phyloP scores from a whole-genome alignment of 1,284 basidiomycete species.

The Ganoderma sinense region DNA sequence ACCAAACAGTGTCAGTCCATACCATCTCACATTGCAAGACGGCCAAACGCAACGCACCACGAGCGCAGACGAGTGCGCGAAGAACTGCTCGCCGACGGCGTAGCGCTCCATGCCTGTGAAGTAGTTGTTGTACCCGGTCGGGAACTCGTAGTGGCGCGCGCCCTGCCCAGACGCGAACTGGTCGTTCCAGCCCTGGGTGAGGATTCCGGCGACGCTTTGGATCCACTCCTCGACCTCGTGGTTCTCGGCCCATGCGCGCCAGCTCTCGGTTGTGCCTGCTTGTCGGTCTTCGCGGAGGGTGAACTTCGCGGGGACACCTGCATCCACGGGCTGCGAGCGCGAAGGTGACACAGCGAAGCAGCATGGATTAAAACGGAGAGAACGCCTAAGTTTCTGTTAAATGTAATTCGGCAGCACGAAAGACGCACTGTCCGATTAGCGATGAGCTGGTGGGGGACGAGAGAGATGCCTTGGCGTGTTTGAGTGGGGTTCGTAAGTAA shows the following conservation, averaged over 20 bases:
- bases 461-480: slow-evolving; percentile 63
- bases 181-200: slow-evolving; percentile 90
- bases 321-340: slow-evolving; percentile 63
- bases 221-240: slow-evolving; percentile 94
- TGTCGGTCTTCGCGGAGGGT: slow-evolving; percentile 79
- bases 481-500: slow-evolving; percentile 58
- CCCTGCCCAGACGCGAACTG: slow-evolving; percentile 70
- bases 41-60: slow-evolving; percentile 57
- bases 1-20: neutral
- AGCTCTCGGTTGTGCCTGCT: slow-evolving; percentile 78
- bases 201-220: slow-evolving; percentile 86
- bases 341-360: neutral
- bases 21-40: neutral
- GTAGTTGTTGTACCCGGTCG: slow-evolving; percentile 89
- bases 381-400: neutral
- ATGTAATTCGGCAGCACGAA: neutral
- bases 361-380: neutral
- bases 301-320: slow-evolving; percentile 66
- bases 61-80: slow-evolving; percentile 78
- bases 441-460: slow-evolving; percentile 89
- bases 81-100: slow-evolving; percentile 89
- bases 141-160: slow-evolving; percentile 89
- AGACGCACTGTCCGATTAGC: slow-evolving; percentile 70
- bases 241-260: slow-evolving; percentile 84
- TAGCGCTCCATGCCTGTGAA: slow-evolving; percentile 85